phyloP scores from a whole-genome alignment of 768 basidiomycete species.

The Goffeauzyma gilvescens region DNA sequence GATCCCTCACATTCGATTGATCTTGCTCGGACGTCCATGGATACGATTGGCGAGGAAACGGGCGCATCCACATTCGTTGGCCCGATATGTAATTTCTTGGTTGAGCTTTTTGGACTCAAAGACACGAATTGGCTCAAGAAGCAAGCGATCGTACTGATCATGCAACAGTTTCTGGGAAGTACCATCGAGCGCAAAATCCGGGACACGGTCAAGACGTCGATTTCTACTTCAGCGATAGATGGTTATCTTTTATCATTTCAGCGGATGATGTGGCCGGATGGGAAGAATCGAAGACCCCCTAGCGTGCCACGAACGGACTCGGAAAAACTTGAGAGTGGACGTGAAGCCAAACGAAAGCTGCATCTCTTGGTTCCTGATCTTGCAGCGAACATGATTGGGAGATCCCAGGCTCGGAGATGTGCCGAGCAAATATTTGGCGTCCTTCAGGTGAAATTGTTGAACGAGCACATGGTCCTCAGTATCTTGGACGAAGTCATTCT shows the following conservation, averaged over 20 bases:
- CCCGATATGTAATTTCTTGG: slow-evolving; percentile 80
- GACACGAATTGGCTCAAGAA: slow-evolving; percentile 92
- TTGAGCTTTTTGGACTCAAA: slow-evolving; percentile 85
- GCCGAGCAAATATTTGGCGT: slow-evolving; percentile 84
- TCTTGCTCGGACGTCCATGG: no score
- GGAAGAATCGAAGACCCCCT: slow-evolving; percentile 46
- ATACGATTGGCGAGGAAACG: slow-evolving; percentile 70
- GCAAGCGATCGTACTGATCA: slow-evolving; percentile 86
- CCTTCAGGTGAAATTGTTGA: slow-evolving; percentile 79
- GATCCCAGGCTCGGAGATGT: slow-evolving; percentile 80
- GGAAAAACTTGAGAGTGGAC: slow-evolving; percentile 59
- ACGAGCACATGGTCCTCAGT: slow-evolving; percentile 77
- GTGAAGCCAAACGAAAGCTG: slow-evolving; percentile 76
- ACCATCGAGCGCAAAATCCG: slow-evolving; percentile 95
- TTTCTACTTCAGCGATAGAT: slow-evolving; percentile 54
- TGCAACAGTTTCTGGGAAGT: slow-evolving; percentile 86
- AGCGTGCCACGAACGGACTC: slow-evolving; percentile 51
- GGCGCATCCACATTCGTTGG: slow-evolving; percentile 74
- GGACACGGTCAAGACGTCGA: slow-evolving; percentile 47
- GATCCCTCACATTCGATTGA: no score
- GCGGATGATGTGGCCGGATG: slow-evolving; percentile 69
- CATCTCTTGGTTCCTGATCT: slow-evolving; percentile 82
- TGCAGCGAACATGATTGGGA: slow-evolving; percentile 95
- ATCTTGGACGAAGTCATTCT: slow-evolving; percentile 79
- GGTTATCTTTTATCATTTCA: slow-evolving; percentile 48